phyloP scores from a whole-genome alignment of 1,139 yeast species.

The Candida tropicalis region DNA sequence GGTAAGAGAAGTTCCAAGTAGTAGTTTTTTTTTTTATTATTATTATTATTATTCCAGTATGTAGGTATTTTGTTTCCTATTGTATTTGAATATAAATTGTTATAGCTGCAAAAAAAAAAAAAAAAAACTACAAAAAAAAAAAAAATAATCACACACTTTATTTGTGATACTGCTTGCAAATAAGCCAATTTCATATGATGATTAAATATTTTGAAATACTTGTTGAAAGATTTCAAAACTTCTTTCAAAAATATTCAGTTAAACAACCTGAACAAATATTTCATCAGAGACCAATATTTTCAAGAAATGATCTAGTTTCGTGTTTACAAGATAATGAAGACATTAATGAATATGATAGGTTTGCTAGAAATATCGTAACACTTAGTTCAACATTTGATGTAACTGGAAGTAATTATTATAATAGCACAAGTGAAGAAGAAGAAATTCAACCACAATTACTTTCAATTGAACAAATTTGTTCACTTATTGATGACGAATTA shows the following conservation, averaged over 20 bases:
- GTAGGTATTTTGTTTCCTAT: neutral
- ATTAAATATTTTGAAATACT: conserved; percentile 1
- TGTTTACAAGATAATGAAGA: conserved; percentile 6
- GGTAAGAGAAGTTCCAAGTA: neutral
- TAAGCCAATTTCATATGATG: too few species aligned
- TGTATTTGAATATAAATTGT: neutral
- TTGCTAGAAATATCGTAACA: neutral
- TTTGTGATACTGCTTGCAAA: conserved; percentile 4
- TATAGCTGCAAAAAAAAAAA: conserved; percentile 6
- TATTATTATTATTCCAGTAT: neutral
- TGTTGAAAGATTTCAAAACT: neutral
- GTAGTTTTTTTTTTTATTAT: neutral
- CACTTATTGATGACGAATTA: conserved; percentile 16
- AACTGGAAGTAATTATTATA: conserved; percentile 1
- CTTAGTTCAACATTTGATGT: conserved; percentile 7
- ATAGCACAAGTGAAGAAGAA: conserved; percentile 1
- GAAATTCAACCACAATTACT: neutral
- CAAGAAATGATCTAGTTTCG: conserved; percentile 9
- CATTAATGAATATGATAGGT: neutral
- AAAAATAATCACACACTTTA: neutral
- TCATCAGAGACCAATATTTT: conserved; percentile 5
- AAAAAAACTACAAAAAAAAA: neutral
- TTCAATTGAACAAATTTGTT: conserved; percentile 15
- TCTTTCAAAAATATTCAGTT: conserved; percentile 1
- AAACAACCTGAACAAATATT: neutral